These are phyloP conservation scores for Calonectria henricotiae DNA, from an alignment of 2,329 filamentous ascomycete species.

Conservation along the genomic window DNA sequence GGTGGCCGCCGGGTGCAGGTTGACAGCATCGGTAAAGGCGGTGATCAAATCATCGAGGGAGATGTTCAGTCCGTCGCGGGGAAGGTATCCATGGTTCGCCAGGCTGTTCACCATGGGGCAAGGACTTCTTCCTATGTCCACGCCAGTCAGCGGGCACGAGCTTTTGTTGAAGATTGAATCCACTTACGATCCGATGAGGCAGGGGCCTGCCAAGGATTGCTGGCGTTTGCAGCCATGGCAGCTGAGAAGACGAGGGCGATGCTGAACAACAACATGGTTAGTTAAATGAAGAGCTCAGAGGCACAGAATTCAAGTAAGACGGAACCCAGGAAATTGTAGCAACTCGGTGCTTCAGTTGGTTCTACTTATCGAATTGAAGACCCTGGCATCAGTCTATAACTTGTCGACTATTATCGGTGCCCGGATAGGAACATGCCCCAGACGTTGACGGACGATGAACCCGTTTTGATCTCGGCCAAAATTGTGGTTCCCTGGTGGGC, in stretches of 20 bases:
- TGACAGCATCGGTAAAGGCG: conserved; percentile 45
- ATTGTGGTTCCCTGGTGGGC: not conserved
- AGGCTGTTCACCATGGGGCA: conserved; percentile 28
- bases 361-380: not conserved
- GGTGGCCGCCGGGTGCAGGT: conserved; percentile 47
- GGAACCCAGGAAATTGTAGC: not conserved
- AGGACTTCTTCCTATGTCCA: conserved; percentile 28
- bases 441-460: not conserved
- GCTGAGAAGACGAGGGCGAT: conserved; percentile 38
- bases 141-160: conserved; percentile 15
- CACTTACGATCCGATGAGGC: conserved; percentile 38
- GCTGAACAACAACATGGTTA: conserved; percentile 45
- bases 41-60: conserved; percentile 17
- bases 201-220: conserved; percentile 41
- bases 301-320: not conserved
- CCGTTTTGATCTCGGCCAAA: not conserved
- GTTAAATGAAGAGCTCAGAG: not conserved
- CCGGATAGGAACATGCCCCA: conserved; percentile 17
- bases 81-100: conserved; percentile 29
- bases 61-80: conserved; percentile 22
- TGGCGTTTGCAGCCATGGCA: conserved; percentile 39
- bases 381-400: not conserved
- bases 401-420: not conserved
- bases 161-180: not conserved
- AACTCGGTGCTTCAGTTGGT: not conserved